Evolutionary conservation across 2,329 filamentous ascomycete genomes (phyloP).

Genomic region (Claviceps humidiphila): DNA sequence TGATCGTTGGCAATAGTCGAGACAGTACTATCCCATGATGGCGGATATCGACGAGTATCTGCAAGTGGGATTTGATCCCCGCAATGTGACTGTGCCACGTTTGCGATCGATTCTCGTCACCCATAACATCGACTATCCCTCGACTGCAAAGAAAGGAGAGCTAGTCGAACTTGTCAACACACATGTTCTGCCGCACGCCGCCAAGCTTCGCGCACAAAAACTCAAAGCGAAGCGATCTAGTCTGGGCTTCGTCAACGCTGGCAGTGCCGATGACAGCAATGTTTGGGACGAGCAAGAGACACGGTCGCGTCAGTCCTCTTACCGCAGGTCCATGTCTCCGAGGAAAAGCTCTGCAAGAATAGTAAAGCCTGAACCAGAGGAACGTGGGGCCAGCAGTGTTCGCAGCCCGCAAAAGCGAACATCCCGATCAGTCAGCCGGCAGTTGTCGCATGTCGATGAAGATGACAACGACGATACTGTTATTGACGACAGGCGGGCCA

Average conservation of each 20-base stretch:
- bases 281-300: conserved; percentile 48
- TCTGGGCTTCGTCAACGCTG: conserved; percentile 63
- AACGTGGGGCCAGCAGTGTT: conserved; percentile 22
- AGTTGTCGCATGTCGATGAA: conserved; percentile 29
- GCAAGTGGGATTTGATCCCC: conserved; percentile 73
- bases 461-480: neutral
- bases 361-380: conserved; percentile 40
- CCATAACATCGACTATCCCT: conserved; percentile 74
- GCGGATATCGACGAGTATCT: conserved; percentile 71
- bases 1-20: conserved; percentile 2
- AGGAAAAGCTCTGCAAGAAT: conserved; percentile 39
- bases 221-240: conserved; percentile 75
- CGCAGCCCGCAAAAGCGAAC: conserved; percentile 40
- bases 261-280: conserved; percentile 52
- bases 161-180: conserved; percentile 74
- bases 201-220: conserved; percentile 60
- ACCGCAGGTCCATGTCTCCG: conserved; percentile 40
- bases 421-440: conserved; percentile 40
- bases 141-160: conserved; percentile 82
- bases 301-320: conserved; percentile 33
- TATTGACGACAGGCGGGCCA: conserved; percentile 9
- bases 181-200: conserved; percentile 64
- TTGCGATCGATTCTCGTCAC: conserved; percentile 83
- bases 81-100: conserved; percentile 70
- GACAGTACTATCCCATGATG: conserved; percentile 25